Percentiles rank a stretch among this genome's conserved stretches.
Conservation (phyloP, 306 rosid genomes). For the Prunus salicina region DNA sequence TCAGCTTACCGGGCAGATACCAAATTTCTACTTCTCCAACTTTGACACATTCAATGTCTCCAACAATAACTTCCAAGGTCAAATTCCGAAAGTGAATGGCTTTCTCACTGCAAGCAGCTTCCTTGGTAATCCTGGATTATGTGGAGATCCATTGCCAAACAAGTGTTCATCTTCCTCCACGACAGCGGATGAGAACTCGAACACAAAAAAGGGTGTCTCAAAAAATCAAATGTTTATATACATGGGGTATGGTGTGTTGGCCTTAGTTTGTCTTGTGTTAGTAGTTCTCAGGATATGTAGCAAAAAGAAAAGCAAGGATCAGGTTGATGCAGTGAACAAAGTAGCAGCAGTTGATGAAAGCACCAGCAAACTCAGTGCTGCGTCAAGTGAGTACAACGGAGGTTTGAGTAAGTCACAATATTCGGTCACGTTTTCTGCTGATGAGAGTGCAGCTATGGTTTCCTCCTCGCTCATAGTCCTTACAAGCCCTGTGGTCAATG, state of each 20-base stretch:
- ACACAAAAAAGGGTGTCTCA: constrained; percentile 38
- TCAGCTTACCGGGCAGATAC: constrained; percentile 48
- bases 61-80: constrained; percentile 50
- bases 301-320: constrained; percentile 38
- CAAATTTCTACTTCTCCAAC: constrained; percentile 53
- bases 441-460: constrained; percentile 47
- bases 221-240: constrained; percentile 47
- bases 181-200: constrained; percentile 16
- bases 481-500: constrained; percentile 43
- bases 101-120: constrained; percentile 44
- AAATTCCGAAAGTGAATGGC: constrained; percentile 39
- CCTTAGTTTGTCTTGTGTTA: constrained; percentile 26
- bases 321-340: constrained; percentile 32
- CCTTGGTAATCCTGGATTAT: constrained; percentile 58
- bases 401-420: constrained; percentile 44
- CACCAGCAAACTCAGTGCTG: constrained; percentile 18
- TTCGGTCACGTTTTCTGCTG: constrained; percentile 39
- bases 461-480: constrained; percentile 69
- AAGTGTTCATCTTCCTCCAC: constrained; percentile 28
- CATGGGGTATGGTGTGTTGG: constrained; percentile 61
- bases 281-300: constrained; percentile 36
- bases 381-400: constrained; percentile 45
- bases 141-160: constrained; percentile 52
- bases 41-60: constrained; percentile 53
- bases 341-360: constrained; percentile 27